Base-by-base conservation (phyloP, 805 yeast genomes). In the Brettanomyces bruxellensis region DNA sequence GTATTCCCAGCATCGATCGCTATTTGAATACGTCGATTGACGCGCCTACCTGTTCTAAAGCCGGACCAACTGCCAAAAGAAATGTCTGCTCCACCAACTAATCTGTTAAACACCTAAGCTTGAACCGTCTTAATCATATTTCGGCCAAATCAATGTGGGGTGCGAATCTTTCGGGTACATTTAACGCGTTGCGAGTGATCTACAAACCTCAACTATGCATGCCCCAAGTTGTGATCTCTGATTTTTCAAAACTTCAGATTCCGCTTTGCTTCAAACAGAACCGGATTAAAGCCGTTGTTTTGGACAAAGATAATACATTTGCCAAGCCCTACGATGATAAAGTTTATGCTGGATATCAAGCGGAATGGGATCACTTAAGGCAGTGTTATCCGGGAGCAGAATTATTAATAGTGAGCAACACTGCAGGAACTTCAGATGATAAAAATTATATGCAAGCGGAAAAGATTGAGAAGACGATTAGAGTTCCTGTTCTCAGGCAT, bases 241-340 rank as follows among this genome's bases (percentile, higher is more conserved):
- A 55, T 7, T 64, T 65, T 47, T 57, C 56, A 47, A 53, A 61
- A 5, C 43, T 64, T 4, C 67, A 66, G 0, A 46, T 55, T 4
- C 65, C 64, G 3, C 9, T 59, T 3, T 35, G 55, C 14, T 55
- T 56, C 7, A 53, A 51, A 2, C 48, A 54, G 8, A 42, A 49
- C n/a, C 55, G 55, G 4, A 83, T 86, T 47, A 82, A 78, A 56
- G 95, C 89, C 0, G 73, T 90, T 1, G 91, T 93, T 0, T 69
- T 93, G 25, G 99, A 93, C 59, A 93, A 93, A 61, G 99, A 93
- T 65, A 93, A 93, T 62, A 91, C 98, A 59, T 86, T 93, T 61
- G 95, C 99, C 4, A 74, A 76, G 48, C 90, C 90, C 34, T 85
- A 86, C 46, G 85, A 80, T 49, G 84, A 82, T 49, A 75, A 78